Evolutionary conservation across 495 filamentous ascomycete species (phyloP).

Genomic region (Penicillium crystallinum): DNA sequence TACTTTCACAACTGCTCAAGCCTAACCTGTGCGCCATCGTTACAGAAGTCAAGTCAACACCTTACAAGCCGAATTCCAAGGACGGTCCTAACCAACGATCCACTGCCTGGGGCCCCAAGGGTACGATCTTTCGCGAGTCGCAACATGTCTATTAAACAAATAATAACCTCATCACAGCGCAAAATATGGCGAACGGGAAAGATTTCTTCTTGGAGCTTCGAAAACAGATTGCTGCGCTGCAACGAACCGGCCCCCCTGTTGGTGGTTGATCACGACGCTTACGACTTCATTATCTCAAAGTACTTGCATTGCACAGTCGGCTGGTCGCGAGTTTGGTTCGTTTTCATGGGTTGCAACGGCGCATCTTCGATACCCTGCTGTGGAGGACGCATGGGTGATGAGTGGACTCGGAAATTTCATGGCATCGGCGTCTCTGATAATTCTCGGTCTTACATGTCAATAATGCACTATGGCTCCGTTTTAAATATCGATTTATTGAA

Average conservation of each 20-base stretch:
- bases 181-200: slow-evolving; percentile 50
- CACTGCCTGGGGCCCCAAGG: slow-evolving; percentile 46
- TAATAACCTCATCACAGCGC: slow-evolving; percentile 30
- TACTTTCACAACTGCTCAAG: not conserved
- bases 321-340: slow-evolving; percentile 14
- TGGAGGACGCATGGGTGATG: slow-evolving; percentile 21
- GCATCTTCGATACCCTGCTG: slow-evolving; percentile 31
- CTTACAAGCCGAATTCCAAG: slow-evolving; percentile 40
- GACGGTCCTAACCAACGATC: slow-evolving; percentile 35
- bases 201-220: slow-evolving; percentile 52
- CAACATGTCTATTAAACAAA: slow-evolving; percentile 4
- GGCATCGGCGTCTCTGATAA: slow-evolving; percentile 26
- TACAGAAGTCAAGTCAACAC: slow-evolving; percentile 27
- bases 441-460: slow-evolving; percentile 8
- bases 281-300: slow-evolving; percentile 12
- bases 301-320: slow-evolving; percentile 20
- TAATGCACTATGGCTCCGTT: slow-evolving; percentile 4
- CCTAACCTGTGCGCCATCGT: slow-evolving; percentile 8
- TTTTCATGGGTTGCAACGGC: slow-evolving; percentile 26
- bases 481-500: not conserved
- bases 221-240: slow-evolving; percentile 44
- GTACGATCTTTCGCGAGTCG: slow-evolving; percentile 26
- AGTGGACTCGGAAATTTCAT: slow-evolving; percentile 19
- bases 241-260: slow-evolving; percentile 35
- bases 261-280: slow-evolving; percentile 32